phyloP scores from a whole-genome alignment of 2,329 filamentous ascomycete genomes.

The Neurospora sp. region DNA sequence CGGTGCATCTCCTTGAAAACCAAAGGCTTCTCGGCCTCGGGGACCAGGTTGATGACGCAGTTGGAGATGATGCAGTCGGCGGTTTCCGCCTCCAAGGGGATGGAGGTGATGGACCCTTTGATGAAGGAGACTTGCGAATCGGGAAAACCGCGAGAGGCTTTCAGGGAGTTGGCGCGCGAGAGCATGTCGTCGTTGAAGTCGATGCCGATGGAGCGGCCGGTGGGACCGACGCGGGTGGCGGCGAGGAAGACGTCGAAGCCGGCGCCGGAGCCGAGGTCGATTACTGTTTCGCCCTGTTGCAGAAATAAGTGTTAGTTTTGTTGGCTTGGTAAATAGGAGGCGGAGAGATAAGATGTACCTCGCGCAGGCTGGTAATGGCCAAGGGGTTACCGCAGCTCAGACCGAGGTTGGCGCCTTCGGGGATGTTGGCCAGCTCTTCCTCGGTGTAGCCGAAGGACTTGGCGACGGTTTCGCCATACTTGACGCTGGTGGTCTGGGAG shows the following conservation, averaged over 20 bases:
- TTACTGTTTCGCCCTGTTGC: constrained; percentile 41
- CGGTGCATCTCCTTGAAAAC: constrained; percentile 50
- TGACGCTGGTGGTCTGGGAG: constrained; percentile 18
- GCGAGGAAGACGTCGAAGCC: constrained; percentile 50
- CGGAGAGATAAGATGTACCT: constrained; percentile 21
- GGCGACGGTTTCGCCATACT: constrained; percentile 33
- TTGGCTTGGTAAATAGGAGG: too few relatives aligned
- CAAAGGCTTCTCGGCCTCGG: constrained; percentile 36
- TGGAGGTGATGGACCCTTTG: constrained; percentile 38
- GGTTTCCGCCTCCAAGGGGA: constrained; percentile 30
- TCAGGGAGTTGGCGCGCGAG: constrained; percentile 35
- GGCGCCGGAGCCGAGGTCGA: constrained; percentile 48
- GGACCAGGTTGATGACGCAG: constrained; percentile 53
- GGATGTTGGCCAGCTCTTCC: constrained; percentile 35
- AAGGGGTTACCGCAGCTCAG: constrained; percentile 45
- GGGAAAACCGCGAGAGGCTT: constrained; percentile 20
- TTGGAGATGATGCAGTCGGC: constrained; percentile 52
- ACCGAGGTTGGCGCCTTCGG: constrained; percentile 39
- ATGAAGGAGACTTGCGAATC: constrained; percentile 40
- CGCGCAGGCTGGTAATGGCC: constrained; percentile 34
- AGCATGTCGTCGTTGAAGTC: constrained; percentile 55
- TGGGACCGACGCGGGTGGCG: constrained; percentile 35
- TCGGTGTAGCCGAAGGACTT: constrained; percentile 42
- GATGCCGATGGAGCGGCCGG: constrained; percentile 42
- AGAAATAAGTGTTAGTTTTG: not conserved